These are phyloP conservation scores for Allomyces arbusculus DNA, from an alignment of 192 early-diverging fungal genomes.

Conservation along the genomic window DNA sequence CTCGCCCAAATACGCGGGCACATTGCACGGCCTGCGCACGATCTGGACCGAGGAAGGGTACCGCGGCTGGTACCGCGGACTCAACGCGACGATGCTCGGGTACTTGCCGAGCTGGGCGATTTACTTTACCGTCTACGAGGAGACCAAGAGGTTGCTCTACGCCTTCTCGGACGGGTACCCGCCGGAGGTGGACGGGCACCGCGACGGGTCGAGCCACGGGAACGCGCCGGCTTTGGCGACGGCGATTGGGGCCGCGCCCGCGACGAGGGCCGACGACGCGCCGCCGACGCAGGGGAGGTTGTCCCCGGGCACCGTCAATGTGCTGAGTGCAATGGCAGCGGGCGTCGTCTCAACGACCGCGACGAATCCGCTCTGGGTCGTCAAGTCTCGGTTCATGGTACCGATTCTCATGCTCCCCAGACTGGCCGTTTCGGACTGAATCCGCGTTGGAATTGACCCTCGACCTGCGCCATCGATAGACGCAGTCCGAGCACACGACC, in stretches of 20 bases:
- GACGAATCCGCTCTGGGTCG: slow-evolving; percentile 84
- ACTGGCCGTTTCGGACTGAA: no score
- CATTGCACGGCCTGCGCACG: slow-evolving; percentile 36
- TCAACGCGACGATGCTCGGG: slow-evolving; percentile 66
- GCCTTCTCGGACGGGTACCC: background rate
- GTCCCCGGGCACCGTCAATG: slow-evolving; percentile 12
- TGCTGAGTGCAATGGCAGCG: slow-evolving; percentile 70
- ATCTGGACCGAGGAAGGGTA: slow-evolving; percentile 68
- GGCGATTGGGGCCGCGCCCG: background rate
- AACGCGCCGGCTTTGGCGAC: background rate
- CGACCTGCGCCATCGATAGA: slow-evolving; percentile 17
- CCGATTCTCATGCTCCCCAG: background rate
- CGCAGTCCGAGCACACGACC: slow-evolving; percentile 47
- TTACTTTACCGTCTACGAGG: slow-evolving; percentile 79
- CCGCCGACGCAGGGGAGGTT: background rate
- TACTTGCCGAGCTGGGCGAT: slow-evolving; percentile 83
- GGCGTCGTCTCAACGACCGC: slow-evolving; percentile 51
- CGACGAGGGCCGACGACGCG: background rate
- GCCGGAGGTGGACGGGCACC: no score
- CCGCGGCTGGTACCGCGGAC: slow-evolving; percentile 71
- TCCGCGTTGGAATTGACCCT: no score
- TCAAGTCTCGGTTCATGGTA: slow-evolving; percentile 77
- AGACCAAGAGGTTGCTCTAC: slow-evolving; percentile 30
- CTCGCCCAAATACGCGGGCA: slow-evolving; percentile 29
- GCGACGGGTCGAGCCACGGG: background rate